These are phyloP conservation scores for Waltiozyma sp. DNA, from an alignment of 1,139 yeast species.

Conservation along the genomic window DNA sequence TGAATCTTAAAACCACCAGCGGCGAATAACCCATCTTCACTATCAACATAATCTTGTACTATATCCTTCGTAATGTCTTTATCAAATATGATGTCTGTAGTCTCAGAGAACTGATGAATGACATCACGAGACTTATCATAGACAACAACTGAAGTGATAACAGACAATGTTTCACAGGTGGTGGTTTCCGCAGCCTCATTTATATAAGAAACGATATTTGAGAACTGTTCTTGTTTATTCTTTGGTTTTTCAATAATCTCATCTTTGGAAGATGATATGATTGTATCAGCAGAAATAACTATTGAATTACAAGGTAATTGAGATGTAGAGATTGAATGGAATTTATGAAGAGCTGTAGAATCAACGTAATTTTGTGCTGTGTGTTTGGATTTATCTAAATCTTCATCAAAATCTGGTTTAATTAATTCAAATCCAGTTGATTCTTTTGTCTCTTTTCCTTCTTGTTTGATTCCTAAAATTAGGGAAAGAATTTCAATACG, in stretches of 20 bases:
- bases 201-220: slow-evolving; percentile 25
- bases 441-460: background rate
- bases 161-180: background rate
- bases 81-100: slow-evolving; percentile 39
- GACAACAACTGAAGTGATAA: background rate
- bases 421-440: slow-evolving; percentile 43
- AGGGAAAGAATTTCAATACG: slow-evolving; percentile 57
- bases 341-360: slow-evolving; percentile 61
- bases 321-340: slow-evolving; percentile 38
- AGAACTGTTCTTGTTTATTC: slow-evolving; percentile 37
- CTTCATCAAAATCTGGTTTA: slow-evolving; percentile 59
- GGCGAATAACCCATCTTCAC: slow-evolving; percentile 67
- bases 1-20: slow-evolving; percentile 95
- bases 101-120: slow-evolving; percentile 32
- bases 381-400: slow-evolving; percentile 43
- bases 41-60: slow-evolving; percentile 47
- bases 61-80: slow-evolving; percentile 37
- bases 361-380: slow-evolving; percentile 51
- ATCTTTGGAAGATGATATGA: slow-evolving; percentile 53
- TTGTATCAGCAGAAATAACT: slow-evolving; percentile 73
- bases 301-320: slow-evolving; percentile 19
- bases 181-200: no score
- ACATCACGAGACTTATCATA: slow-evolving; percentile 15
- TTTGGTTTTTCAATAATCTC: slow-evolving; percentile 70
- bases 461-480: slow-evolving; percentile 1